Conservation (phyloP, 208 protist genomes). For the Naegleria gruberi region DNA sequence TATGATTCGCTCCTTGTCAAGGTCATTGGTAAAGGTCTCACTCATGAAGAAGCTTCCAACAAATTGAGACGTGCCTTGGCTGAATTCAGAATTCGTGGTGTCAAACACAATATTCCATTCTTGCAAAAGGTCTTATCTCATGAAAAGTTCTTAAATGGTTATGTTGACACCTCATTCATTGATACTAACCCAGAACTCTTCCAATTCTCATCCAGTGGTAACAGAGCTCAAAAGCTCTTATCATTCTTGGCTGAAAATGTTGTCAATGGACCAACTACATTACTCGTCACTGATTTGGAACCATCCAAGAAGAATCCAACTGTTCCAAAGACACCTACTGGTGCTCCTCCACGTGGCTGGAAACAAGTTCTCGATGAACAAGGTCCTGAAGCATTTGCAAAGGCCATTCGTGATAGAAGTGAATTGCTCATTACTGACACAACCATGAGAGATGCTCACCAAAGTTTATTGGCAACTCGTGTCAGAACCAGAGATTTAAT, state of each 20-base stretch:
- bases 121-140: conserved; percentile 55
- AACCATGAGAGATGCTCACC: conserved; percentile 61
- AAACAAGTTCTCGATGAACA: conserved; percentile 39
- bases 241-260: not conserved
- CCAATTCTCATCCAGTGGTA: not conserved
- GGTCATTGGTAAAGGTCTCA: conserved; percentile 74
- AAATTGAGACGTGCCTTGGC: conserved; percentile 61
- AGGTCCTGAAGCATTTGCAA: conserved; percentile 56
- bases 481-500: conserved; percentile 70
- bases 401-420: conserved; percentile 39
- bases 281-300: too few species aligned
- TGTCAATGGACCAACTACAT: not conserved
- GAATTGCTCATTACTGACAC: conserved; percentile 59
- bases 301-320: not conserved
- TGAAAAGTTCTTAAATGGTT: conserved; percentile 51
- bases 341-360: conserved; percentile 26
- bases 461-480: conserved; percentile 75
- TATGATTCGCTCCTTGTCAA: conserved; percentile 97
- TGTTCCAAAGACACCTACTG: not conserved
- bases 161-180: conserved; percentile 71
- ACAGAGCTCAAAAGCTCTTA: conserved; percentile 24
- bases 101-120: conserved; percentile 74
- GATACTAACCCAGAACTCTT: conserved; percentile 17
- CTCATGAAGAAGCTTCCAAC: conserved; percentile 59
- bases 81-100: conserved; percentile 71